Evolutionary conservation across 2,329 filamentous ascomycete genomes (phyloP).

Genomic region (Neurospora sp.): DNA sequence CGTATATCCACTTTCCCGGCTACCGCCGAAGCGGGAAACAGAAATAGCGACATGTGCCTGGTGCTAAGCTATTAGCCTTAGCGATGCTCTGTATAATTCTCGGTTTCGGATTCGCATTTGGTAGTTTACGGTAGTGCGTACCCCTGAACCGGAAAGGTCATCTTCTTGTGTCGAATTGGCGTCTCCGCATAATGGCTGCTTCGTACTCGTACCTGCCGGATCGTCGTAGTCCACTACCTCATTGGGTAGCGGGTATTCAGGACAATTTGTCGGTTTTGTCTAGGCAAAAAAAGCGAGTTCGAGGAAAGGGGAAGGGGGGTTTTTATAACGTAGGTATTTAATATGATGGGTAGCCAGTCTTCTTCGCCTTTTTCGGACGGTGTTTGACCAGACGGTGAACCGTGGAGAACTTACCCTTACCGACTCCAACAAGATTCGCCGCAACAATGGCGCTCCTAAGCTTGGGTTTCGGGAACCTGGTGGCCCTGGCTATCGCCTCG

Average conservation of each 20-base stretch:
- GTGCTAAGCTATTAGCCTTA: background rate
- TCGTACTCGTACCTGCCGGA: background rate
- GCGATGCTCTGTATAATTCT: background rate
- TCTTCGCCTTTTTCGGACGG: background rate
- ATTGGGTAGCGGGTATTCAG: background rate
- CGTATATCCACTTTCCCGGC: background rate
- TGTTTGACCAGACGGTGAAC: background rate
- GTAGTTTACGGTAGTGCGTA: background rate
- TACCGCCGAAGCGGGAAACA: background rate
- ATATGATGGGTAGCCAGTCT: background rate
- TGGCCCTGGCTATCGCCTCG: background rate
- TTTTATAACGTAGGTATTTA: background rate
- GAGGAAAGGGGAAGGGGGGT: background rate
- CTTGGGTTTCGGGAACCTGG: conserved; percentile 2
- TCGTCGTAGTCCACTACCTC: background rate
- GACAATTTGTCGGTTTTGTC: background rate
- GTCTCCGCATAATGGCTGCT: background rate
- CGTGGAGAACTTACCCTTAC: background rate
- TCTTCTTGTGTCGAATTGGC: background rate
- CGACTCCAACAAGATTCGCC: background rate
- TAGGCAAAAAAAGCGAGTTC: background rate
- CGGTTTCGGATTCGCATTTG: background rate
- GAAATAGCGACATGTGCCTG: background rate
- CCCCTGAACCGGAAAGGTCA: background rate
- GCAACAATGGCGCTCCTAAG: conserved; percentile 6